phyloP scores from a whole-genome alignment of 352 stramenopile genomes.

The Globisporangium cederbergense region DNA sequence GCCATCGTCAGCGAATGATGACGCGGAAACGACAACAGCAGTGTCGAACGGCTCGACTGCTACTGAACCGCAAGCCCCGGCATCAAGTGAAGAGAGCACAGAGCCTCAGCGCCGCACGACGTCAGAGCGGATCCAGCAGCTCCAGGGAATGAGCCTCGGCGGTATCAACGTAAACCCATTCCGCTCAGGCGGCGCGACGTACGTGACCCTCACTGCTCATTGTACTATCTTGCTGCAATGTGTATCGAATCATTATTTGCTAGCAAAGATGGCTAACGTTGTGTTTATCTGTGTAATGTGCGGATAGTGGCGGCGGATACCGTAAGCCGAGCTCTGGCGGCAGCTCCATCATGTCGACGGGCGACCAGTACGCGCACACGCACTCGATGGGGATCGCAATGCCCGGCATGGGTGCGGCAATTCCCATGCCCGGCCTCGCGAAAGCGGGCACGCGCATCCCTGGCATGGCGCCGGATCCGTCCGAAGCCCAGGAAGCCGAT shows the following conservation, averaged over 20 bases:
- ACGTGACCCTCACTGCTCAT: conserved; percentile 4
- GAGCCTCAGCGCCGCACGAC: conserved; percentile 20
- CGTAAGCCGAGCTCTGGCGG: conserved; percentile 32
- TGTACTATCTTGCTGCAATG: too few species aligned
- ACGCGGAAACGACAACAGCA: neutral
- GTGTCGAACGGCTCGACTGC: neutral
- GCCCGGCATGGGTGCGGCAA: conserved; percentile 75
- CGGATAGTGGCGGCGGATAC: conserved; percentile 36
- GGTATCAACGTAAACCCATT: conserved; percentile 86
- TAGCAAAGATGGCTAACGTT: neutral
- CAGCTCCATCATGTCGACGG: conserved; percentile 78
- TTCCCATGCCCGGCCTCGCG: conserved; percentile 79
- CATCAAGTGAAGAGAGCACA: conserved; percentile 16
- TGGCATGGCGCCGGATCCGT: conserved; percentile 40
- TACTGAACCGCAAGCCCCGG: neutral
- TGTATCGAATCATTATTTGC: too few species aligned
- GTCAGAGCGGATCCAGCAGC: conserved; percentile 63
- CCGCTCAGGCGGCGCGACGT: conserved; percentile 34
- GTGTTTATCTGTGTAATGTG: neutral
- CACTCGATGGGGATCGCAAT: conserved; percentile 72
- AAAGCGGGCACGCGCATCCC: conserved; percentile 66
- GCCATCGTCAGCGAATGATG: conserved; percentile 14
- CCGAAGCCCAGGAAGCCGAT: conserved; percentile 25
- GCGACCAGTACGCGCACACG: conserved; percentile 73
- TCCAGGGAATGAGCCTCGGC: conserved; percentile 69